Evolutionary conservation across 208 protist genomes (phyloP).

Genomic region (Angomonas deanei): DNA sequence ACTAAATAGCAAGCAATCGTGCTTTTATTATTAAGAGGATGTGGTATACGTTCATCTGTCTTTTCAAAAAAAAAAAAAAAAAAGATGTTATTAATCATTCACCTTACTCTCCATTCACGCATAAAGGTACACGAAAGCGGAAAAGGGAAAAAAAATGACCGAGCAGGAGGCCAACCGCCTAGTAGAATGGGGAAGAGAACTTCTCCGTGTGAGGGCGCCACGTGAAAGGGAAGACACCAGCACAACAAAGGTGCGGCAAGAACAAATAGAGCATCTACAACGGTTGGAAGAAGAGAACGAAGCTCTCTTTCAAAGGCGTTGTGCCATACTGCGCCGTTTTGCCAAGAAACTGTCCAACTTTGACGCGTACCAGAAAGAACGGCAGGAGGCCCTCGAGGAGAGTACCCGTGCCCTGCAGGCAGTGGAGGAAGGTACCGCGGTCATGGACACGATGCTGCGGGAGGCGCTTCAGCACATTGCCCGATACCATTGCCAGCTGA

Average conservation of each 20-base stretch:
- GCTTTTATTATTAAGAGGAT: not conserved
- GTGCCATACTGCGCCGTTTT: not conserved
- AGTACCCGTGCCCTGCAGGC: not conserved
- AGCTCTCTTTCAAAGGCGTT: not conserved
- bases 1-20: no score
- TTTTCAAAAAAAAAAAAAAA: no score
- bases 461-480: not conserved
- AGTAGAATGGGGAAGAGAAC: not conserved
- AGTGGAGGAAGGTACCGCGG: not conserved
- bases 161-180: not conserved
- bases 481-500: not conserved
- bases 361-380: not conserved
- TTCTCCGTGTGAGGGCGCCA: not conserved
- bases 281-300: not conserved
- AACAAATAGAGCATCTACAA: constrained; percentile 8
- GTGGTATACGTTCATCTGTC: not conserved
- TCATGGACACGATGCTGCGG: not conserved
- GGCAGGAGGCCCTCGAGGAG: constrained; percentile 1
- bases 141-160: constrained; percentile 10
- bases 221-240: not conserved
- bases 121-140: no score
- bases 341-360: constrained; percentile 8
- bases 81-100: no score
- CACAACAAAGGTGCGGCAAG: not conserved
- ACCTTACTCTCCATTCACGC: no score